Conservation (phyloP, 1,139 yeast species). For the Candida tropicalis region DNA sequence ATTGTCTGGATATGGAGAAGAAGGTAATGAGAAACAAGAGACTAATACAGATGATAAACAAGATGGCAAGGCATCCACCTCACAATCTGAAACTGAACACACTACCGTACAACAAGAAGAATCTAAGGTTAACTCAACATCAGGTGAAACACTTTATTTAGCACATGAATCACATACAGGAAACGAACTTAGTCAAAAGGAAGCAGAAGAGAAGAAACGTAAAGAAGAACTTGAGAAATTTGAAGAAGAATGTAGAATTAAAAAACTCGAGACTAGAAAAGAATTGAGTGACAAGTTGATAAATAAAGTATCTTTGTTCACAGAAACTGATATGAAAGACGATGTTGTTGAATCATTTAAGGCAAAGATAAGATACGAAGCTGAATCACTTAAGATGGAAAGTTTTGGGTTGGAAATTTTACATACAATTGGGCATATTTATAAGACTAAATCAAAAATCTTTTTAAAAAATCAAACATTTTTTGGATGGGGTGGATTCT, state of each 20-base stretch:
- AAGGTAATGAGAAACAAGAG: conserved; percentile 23
- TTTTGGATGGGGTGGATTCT: conserved; percentile 82
- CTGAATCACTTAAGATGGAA: conserved; percentile 88
- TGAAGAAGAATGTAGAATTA: conserved; percentile 75
- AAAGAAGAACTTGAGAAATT: conserved; percentile 71
- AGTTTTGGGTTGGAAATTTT: conserved; percentile 90
- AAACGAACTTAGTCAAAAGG: conserved; percentile 25
- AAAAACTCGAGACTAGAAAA: conserved; percentile 72
- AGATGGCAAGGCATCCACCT: conserved; percentile 1
- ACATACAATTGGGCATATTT: conserved; percentile 82
- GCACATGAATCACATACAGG: conserved; percentile 20
- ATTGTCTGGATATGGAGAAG: conserved; percentile 45
- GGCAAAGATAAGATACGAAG: conserved; percentile 76
- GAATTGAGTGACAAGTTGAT: conserved; percentile 65
- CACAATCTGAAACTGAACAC: not conserved
- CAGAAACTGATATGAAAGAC: conserved; percentile 77
- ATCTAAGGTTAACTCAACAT: not conserved
- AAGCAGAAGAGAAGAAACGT: conserved; percentile 49
- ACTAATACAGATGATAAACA: not conserved
- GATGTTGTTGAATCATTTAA: conserved; percentile 71
- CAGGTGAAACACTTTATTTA: conserved; percentile 10
- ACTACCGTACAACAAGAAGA: not conserved
- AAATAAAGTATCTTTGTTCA: conserved; percentile 70
- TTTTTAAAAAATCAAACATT: conserved; percentile 66
- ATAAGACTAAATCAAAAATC: conserved; percentile 66